A percentile compares a stretch with the other conserved stretches of the same genome.
These are phyloP conservation scores for Pistacia atlantica DNA, from an alignment of 345 rosid species.

Conservation along the genomic window DNA sequence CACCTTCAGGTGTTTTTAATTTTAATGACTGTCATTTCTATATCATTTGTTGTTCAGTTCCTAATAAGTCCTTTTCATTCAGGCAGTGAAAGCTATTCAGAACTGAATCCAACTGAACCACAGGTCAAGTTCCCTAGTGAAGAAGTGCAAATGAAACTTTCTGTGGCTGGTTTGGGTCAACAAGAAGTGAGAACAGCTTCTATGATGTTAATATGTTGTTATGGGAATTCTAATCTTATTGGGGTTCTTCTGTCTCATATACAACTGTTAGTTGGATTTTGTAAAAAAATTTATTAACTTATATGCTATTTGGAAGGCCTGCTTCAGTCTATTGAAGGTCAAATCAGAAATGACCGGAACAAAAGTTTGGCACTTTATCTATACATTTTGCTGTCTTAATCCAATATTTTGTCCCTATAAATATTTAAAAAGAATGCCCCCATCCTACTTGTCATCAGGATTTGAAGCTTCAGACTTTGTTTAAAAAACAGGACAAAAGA, in stretches of 20 bases:
- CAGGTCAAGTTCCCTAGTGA: constrained; percentile 32
- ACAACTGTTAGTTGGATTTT: not conserved
- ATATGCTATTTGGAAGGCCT: not conserved
- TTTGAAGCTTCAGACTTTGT: not conserved
- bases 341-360: not conserved
- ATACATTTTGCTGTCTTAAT: not conserved
- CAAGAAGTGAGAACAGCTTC: constrained; percentile 25
- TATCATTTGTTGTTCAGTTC: constrained; percentile 8
- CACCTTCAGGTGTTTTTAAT: constrained; percentile 47
- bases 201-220: not conserved
- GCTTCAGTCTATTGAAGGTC: not conserved
- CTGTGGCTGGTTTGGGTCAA: constrained; percentile 28
- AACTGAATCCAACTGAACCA: constrained; percentile 35
- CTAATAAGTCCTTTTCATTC: constrained; percentile 18
- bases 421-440: not conserved
- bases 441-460: not conserved
- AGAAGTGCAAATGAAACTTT: constrained; percentile 21
- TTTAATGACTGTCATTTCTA: constrained; percentile 8
- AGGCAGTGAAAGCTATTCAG: constrained; percentile 60
- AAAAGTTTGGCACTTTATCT: not conserved
- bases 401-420: not conserved
- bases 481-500: not conserved
- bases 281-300: not conserved
- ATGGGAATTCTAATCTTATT: no score
- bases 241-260: not conserved